These are phyloP conservation scores for Pyricularia sp. DNA, from an alignment of 2,329 filamentous ascomycete genomes.

Conservation along the genomic window DNA sequence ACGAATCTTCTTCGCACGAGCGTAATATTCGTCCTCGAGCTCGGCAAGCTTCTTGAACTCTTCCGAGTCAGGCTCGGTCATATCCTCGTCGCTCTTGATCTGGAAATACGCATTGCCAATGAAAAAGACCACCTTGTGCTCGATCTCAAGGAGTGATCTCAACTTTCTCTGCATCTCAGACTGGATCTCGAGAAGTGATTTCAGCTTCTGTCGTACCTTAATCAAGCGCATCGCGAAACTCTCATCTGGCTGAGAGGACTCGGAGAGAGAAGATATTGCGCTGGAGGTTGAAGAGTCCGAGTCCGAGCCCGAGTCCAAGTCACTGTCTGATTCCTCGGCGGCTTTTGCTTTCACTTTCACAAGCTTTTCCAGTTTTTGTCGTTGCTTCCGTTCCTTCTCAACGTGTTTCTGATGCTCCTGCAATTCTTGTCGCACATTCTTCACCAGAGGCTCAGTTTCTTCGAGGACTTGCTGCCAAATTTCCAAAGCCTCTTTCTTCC, in stretches of 20 bases:
- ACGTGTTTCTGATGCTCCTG: conserved; percentile 20
- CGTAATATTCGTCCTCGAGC: conserved; percentile 64
- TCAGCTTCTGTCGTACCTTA: conserved; percentile 19
- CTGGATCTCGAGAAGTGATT: conserved; percentile 25
- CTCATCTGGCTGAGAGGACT: not conserved
- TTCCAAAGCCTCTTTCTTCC: conserved; percentile 55
- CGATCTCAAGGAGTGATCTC: conserved; percentile 64
- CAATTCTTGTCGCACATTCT: conserved; percentile 56
- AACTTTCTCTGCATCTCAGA: conserved; percentile 55
- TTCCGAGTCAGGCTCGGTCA: conserved; percentile 57
- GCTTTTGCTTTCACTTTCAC: not conserved
- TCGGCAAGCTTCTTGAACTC: conserved; percentile 58
- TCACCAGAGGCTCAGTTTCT: conserved; percentile 42
- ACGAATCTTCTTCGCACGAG: conserved; percentile 66
- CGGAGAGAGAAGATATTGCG: not conserved
- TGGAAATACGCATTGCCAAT: conserved; percentile 77
- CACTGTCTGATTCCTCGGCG: not conserved
- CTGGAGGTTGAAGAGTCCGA: not conserved
- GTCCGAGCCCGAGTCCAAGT: not conserved
- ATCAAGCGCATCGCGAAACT: no score
- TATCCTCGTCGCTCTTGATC: conserved; percentile 60
- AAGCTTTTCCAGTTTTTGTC: not conserved
- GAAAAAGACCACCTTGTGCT: conserved; percentile 79
- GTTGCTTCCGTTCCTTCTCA: not conserved
- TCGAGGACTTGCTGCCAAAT: conserved; percentile 56